Evolutionary conservation across 495 filamentous ascomycete genomes (phyloP).

Genomic region (Lineolata rhizophorae): DNA sequence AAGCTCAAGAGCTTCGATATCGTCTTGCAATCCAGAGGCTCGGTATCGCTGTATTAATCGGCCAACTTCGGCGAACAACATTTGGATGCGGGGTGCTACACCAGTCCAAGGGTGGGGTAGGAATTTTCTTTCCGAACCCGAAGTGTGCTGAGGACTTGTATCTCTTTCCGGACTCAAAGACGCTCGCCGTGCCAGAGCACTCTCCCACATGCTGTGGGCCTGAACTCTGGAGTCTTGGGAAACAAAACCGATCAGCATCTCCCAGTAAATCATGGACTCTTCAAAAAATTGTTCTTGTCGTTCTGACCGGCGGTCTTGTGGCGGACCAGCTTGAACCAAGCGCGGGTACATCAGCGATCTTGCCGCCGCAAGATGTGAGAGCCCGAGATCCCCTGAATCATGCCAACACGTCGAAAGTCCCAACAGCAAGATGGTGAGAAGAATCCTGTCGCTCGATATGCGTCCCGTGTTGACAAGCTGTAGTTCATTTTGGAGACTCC

Average conservation of each 20-base stretch:
- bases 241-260: constrained; percentile 36
- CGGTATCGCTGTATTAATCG: constrained; percentile 28
- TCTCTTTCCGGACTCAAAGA: too few species aligned
- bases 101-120: constrained; percentile 36
- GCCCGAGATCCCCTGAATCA: constrained; percentile 28
- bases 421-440: constrained; percentile 30
- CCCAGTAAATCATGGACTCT: constrained; percentile 36
- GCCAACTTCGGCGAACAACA: constrained; percentile 31
- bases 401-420: constrained; percentile 37
- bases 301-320: constrained; percentile 14
- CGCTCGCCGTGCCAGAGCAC: too few species aligned
- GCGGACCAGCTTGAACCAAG: constrained; percentile 5
- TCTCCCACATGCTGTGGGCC: too few species aligned
- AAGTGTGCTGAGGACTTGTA: too few species aligned
- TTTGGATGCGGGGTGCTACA: constrained; percentile 30
- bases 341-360: constrained; percentile 9
- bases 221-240: constrained; percentile 22
- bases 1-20: constrained; percentile 11
- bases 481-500: constrained; percentile 25
- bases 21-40: constrained; percentile 9
- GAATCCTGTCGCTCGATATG: constrained; percentile 24
- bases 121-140: constrained; percentile 3
- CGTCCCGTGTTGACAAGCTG: constrained; percentile 9
- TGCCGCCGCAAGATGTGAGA: constrained; percentile 8
- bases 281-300: constrained; percentile 35